Evolutionary conservation across 495 filamentous ascomycete genomes (phyloP), one percentile per base, ranked within the genome.

Genomic region (Endocarpon pusillum): DNA sequence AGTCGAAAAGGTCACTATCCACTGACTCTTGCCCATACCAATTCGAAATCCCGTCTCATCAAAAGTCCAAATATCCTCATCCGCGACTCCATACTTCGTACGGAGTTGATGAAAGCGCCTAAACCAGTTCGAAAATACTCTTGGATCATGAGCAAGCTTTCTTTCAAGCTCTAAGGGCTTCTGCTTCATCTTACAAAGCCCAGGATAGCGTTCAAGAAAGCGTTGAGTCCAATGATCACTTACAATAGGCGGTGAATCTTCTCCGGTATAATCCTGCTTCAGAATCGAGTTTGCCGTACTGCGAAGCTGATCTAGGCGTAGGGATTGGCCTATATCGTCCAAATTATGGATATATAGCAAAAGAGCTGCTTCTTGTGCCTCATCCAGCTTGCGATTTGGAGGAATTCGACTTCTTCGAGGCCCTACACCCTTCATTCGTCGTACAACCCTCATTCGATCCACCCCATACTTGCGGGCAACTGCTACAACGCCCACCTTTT

Each of bases 11-110:
- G 46, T 50, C 12, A 50, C 39, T 32, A 49, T 35, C 42, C 34
- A 49, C 29, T 50, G 42, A 36, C 45, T 31, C 21, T 34, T 28
- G 1, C 32, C 37, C 1, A 43, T 40, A 3, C 46, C 47, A 36
- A 49, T 45, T 2, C 34, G 15, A 33, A 51, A 51, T 3, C 47
- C 39, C 6, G 36, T 44, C 32, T 51, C 34, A 34, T 51, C 43
- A 23, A 50, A 37, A 22, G 48, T 51, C 19, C 39, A 51, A 2
- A 40, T 37, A 33, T 51, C 47, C 10, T 22, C 6, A 12, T 18
- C 2, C 16, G 21, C 4, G 3, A 51, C 41, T 1, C 35, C 29
- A 32, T 34, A 23, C 14, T 40, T 10, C 10, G 34, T 19, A 16
- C 20, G 16, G 15, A 34, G 32, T 14, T 32, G 16, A 3, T 38